A percentile compares a stretch with the other conserved stretches of the same genome.
phyloP scores from a whole-genome alignment of 2,329 filamentous ascomycete species.

The Colletotrichum incanum region DNA sequence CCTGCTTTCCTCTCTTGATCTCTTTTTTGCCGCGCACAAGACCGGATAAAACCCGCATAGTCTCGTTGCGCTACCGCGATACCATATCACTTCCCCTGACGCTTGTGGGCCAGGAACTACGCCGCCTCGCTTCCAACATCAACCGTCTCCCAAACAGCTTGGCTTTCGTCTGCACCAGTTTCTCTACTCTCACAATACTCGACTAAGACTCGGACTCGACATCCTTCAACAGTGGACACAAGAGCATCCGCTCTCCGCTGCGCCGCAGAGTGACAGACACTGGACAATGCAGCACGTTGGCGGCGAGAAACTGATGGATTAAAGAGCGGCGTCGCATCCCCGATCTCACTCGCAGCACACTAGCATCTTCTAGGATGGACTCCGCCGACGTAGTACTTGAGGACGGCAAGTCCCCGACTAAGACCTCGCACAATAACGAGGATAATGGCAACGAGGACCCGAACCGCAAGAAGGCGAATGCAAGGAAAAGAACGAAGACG shows the following conservation, averaged over 20 bases:
- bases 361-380: slow-evolving; percentile 49
- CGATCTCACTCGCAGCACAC: slow-evolving; percentile 30
- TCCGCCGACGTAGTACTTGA: slow-evolving; percentile 46
- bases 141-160: slow-evolving; percentile 2
- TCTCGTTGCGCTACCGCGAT: slow-evolving; percentile 34
- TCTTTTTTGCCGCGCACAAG: slow-evolving; percentile 31
- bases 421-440: slow-evolving; percentile 53
- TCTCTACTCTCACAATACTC: background rate
- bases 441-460: slow-evolving; percentile 58
- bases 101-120: slow-evolving; percentile 23
- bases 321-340: slow-evolving; percentile 24
- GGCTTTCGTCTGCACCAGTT: background rate
- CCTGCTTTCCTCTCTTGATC: slow-evolving; percentile 25
- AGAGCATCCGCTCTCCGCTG: slow-evolving; percentile 2
- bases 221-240: background rate
- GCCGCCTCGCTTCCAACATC: slow-evolving; percentile 11
- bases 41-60: slow-evolving; percentile 23
- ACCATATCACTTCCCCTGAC: slow-evolving; percentile 6
- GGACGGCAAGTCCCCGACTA: slow-evolving; percentile 49
- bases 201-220: slow-evolving; percentile 4
- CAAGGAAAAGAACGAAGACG: slow-evolving; percentile 87
- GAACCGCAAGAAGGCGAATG: slow-evolving; percentile 59
- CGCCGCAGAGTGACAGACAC: slow-evolving; percentile 13
- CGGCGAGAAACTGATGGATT: slow-evolving; percentile 33
- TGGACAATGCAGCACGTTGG: slow-evolving; percentile 23